A percentile compares a stretch with the other conserved stretches of the same genome.
Conservation (phyloP, 2,329 filamentous ascomycete species). For the Paradendryphiella salina region DNA sequence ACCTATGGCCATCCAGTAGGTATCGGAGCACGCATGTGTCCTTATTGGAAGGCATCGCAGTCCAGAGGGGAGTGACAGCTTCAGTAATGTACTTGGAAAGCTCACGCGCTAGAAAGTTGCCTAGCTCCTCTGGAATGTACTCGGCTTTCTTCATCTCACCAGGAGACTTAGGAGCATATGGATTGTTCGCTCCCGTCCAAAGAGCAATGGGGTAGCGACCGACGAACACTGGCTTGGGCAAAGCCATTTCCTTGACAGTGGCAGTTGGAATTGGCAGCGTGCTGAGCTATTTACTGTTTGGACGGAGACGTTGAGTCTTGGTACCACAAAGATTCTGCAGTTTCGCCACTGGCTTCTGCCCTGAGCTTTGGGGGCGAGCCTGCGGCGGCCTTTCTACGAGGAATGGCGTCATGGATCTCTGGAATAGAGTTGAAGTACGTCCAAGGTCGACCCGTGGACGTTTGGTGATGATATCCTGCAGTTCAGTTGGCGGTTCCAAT, state of each 20-base stretch:
- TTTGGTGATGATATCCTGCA: constrained; percentile 2
- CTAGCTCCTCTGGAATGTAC: constrained; percentile 5
- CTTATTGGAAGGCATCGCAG: constrained; percentile 6
- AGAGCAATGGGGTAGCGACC: constrained; percentile 10
- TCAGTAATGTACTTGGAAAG: constrained; percentile 6
- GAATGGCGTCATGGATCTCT: neutral
- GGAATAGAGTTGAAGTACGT: constrained; percentile 10
- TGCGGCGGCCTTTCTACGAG: neutral
- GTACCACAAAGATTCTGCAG: neutral
- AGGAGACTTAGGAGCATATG: neutral
- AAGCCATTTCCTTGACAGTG: neutral
- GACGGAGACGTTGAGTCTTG: neutral
- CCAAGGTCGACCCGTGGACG: constrained; percentile 18
- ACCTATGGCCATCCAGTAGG: constrained; percentile 9
- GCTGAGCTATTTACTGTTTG: neutral
- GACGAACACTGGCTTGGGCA: neutral
- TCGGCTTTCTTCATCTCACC: neutral
- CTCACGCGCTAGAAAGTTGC: constrained; percentile 3
- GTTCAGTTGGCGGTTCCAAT: neutral
- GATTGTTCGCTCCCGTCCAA: constrained; percentile 1
- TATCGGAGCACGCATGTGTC: constrained; percentile 16
- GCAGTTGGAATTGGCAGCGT: neutral
- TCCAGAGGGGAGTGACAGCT: neutral
- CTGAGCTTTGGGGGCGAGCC: neutral
- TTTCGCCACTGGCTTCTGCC: neutral